Conservation (phyloP, 2,329 filamentous ascomycete genomes). For the Claviceps sp. region DNA sequence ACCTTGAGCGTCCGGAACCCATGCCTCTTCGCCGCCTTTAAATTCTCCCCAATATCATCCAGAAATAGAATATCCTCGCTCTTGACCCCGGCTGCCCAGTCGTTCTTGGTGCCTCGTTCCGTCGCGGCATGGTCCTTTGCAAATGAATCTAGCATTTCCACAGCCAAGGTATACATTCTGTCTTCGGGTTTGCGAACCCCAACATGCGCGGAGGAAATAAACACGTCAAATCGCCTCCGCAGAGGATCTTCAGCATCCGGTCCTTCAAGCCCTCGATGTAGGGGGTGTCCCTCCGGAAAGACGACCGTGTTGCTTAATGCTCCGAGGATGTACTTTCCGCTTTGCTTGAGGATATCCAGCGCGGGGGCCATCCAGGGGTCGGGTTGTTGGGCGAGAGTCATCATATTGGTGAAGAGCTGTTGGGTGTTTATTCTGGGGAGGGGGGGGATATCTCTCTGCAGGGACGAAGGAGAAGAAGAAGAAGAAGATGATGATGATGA, state of each 20-base stretch:
- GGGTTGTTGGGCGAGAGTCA: slow-evolving; percentile 52
- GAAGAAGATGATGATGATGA: too few relatives aligned
- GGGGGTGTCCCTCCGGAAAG: slow-evolving; percentile 63
- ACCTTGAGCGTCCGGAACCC: slow-evolving; percentile 84
- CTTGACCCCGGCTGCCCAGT: slow-evolving; percentile 37
- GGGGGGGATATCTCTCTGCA: slow-evolving; percentile 24
- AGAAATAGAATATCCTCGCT: slow-evolving; percentile 68
- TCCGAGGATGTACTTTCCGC: slow-evolving; percentile 56
- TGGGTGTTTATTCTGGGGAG: slow-evolving; percentile 65
- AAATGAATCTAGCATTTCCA: slow-evolving; percentile 51
- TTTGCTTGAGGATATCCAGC: slow-evolving; percentile 51
- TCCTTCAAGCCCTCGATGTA: slow-evolving; percentile 30
- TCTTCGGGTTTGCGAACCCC: slow-evolving; percentile 80
- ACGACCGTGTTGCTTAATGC: slow-evolving; percentile 85
- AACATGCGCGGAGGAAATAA: slow-evolving; percentile 74
- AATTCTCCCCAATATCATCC: slow-evolving; percentile 88
- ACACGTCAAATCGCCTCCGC: slow-evolving; percentile 65
- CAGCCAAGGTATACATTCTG: slow-evolving; percentile 62
- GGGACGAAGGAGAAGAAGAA: too few relatives aligned
- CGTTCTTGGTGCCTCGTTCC: slow-evolving; percentile 22
- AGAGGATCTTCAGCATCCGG: slow-evolving; percentile 44
- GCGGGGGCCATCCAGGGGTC: slow-evolving; percentile 88
- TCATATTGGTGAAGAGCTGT: slow-evolving; percentile 83
- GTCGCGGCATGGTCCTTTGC: slow-evolving; percentile 36
- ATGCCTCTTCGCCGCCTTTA: slow-evolving; percentile 61